Percentiles rank a stretch among this genome's conserved stretches.
phyloP scores from a whole-genome alignment of 257 asterid genomes.

The Coffea eugenioides region DNA sequence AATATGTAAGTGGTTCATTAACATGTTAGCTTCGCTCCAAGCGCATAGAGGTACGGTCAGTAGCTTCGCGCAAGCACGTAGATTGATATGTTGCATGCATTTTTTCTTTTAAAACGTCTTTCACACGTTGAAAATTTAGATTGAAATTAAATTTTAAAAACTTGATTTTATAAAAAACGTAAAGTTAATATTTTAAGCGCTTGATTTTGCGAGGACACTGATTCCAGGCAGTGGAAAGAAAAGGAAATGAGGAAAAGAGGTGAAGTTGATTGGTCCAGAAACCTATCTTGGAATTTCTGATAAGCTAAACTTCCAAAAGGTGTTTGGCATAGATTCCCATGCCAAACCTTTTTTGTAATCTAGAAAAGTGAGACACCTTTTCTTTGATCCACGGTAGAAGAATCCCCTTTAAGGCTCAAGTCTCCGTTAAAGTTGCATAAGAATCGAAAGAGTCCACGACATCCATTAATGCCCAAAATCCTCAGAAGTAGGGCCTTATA shows the following conservation, averaged over 20 bases:
- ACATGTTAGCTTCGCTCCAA: too few species aligned
- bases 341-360: slow-evolving; percentile 1
- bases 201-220: too few species aligned
- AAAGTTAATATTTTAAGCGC: too few species aligned
- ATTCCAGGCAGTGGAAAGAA: background rate
- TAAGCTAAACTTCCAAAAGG: background rate
- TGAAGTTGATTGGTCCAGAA: background rate
- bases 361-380: slow-evolving; percentile 7
- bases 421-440: background rate
- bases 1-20: too few species aligned
- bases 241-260: background rate
- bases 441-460: background rate
- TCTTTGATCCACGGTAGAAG: background rate
- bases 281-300: background rate
- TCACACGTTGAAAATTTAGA: too few species aligned
- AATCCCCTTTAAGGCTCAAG: background rate
- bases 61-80: too few species aligned
- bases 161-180: too few species aligned
- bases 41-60: too few species aligned
- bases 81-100: too few species aligned
- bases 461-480: background rate
- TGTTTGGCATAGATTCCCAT: slow-evolving; percentile 15
- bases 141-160: too few species aligned
- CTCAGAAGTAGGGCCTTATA: background rate
- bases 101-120: too few species aligned